phyloP scores from a whole-genome alignment of 169 alveolate species.

The Plasmodium sp. region DNA sequence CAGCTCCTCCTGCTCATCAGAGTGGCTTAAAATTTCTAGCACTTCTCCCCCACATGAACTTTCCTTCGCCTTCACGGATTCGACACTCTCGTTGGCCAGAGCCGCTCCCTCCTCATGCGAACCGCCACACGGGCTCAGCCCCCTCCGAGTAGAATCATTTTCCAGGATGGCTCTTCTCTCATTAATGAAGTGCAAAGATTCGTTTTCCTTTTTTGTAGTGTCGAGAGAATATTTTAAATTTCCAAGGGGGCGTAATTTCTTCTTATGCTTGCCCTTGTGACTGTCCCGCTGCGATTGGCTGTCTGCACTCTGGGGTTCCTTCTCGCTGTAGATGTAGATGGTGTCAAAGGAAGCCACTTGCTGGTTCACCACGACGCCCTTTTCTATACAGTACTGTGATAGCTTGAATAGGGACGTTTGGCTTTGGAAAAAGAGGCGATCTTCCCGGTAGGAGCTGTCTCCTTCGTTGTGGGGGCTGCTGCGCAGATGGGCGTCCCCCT shows the following conservation, averaged over 20 bases:
- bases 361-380: slow-evolving; percentile 5
- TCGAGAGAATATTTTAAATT: slow-evolving; percentile 9
- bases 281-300: not conserved
- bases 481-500: not conserved
- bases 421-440: slow-evolving; percentile 15
- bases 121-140: not conserved
- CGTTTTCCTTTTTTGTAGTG: slow-evolving; percentile 1
- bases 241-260: not conserved
- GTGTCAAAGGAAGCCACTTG: slow-evolving; percentile 43
- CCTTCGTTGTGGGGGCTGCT: not conserved
- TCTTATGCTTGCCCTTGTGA: not conserved
- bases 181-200: slow-evolving; percentile 2
- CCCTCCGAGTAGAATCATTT: not conserved
- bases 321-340: slow-evolving; percentile 45
- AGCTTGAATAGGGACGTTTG: slow-evolving; percentile 59
- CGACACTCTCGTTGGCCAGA: not conserved
- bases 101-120: not conserved
- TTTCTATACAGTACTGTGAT: slow-evolving; percentile 73
- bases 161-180: not conserved
- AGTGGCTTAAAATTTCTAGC: not conserved
- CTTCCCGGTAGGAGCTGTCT: slow-evolving; percentile 9
- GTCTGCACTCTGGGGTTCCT: not conserved
- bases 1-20: slow-evolving; percentile 6
- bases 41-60: not conserved
- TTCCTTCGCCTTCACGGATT: not conserved